A percentile compares a stretch with the other conserved stretches of the same genome.
These are phyloP conservation scores for Dovyalis caffra DNA, from an alignment of 345 rosid genomes.

Conservation along the genomic window DNA sequence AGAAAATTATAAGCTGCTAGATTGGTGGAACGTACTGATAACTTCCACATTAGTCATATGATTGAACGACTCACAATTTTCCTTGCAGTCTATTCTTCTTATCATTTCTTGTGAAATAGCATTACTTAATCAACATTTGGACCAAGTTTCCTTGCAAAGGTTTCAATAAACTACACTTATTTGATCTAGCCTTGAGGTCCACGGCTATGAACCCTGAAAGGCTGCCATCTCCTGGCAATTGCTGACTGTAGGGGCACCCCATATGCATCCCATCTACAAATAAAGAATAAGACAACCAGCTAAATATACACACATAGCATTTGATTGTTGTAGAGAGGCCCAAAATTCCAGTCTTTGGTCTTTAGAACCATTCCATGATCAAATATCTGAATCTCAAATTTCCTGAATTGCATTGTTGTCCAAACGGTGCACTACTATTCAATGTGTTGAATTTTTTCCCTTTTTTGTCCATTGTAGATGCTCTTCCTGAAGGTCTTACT, in stretches of 20 bases:
- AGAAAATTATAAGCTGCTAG: too few relatives aligned
- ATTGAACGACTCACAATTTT: too few relatives aligned
- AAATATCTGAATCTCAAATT: neutral
- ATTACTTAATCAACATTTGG: neutral
- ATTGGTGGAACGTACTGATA: too few relatives aligned
- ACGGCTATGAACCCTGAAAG: neutral
- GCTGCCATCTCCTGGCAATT: neutral
- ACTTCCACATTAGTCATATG: too few relatives aligned
- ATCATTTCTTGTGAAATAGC: too few relatives aligned
- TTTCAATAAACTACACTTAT: neutral
- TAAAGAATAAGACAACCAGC: too few relatives aligned
- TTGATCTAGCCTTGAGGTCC: neutral
- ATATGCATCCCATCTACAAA: neutral
- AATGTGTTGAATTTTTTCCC: neutral
- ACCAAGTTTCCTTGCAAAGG: neutral
- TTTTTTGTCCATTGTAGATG: slow-evolving; percentile 34
- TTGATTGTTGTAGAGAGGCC: neutral
- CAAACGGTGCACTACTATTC: neutral
- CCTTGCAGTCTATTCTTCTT: too few relatives aligned
- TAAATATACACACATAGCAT: neutral
- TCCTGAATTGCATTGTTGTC: neutral
- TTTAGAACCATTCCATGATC: neutral
- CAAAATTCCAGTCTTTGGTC: neutral
- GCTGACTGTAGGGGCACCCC: too few relatives aligned
- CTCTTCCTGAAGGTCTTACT: slow-evolving; percentile 83